Evolutionary conservation across 1,284 basidiomycete species (phyloP).

Genomic region (Trametes sp.): DNA sequence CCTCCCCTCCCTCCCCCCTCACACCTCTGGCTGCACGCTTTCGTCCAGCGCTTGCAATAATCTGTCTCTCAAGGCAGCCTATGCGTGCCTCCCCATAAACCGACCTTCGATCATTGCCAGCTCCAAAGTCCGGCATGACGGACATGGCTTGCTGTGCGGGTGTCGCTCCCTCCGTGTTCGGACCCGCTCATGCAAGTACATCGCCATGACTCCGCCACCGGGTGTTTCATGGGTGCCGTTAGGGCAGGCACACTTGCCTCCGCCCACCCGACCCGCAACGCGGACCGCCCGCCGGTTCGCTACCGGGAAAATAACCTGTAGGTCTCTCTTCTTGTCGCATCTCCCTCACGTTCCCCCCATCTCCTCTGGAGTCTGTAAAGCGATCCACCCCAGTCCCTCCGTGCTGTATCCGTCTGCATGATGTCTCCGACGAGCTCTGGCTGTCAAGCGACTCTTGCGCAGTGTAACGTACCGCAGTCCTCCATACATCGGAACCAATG

Average conservation of each 20-base stretch:
- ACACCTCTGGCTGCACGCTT: neutral
- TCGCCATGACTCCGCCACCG: neutral
- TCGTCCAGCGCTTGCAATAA: neutral
- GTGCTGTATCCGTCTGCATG: too few species aligned
- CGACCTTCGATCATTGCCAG: neutral
- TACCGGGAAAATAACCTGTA: neutral
- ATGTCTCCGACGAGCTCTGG: too few species aligned
- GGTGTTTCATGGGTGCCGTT: neutral
- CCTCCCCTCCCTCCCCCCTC: neutral
- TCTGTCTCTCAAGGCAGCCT: neutral
- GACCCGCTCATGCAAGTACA: neutral
- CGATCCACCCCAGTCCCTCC: too few species aligned
- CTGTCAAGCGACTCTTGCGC: neutral
- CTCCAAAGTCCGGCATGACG: neutral
- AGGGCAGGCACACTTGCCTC: slow-evolving; percentile 1
- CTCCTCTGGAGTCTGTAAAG: too few species aligned
- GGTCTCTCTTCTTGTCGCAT: neutral
- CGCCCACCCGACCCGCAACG: neutral
- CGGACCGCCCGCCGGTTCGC: neutral
- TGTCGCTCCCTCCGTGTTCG: neutral
- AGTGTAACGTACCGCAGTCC: too few species aligned
- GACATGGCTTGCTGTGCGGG: neutral
- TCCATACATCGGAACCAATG: too few species aligned
- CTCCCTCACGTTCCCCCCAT: neutral
- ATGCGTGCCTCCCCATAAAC: neutral